Percentiles rank a stretch among this genome's conserved stretches.
phyloP scores from a whole-genome alignment of 108 stramenopile species.

The Seminavis robusta region DNA sequence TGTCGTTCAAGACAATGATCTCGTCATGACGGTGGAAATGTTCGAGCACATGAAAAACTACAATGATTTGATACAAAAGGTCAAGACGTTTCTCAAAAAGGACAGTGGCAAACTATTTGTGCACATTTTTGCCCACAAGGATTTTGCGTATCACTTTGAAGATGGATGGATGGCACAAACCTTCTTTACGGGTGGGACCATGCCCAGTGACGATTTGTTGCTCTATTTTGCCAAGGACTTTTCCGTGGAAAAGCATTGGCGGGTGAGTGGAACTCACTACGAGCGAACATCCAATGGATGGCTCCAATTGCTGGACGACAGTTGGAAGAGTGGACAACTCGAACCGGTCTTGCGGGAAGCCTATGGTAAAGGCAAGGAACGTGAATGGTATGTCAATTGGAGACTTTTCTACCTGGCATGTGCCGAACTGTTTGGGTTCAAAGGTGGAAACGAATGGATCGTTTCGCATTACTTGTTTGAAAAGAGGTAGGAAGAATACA shows the following conservation, averaged over 20 bases:
- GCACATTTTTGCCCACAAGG: conserved; percentile 93
- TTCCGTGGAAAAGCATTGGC: conserved; percentile 76
- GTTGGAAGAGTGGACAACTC: conserved; percentile 69
- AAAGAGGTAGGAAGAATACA: conserved; percentile 13
- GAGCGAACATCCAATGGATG: conserved; percentile 89
- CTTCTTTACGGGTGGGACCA: conserved; percentile 86
- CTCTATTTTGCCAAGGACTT: conserved; percentile 86
- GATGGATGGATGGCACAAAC: conserved; percentile 92
- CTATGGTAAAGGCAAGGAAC: conserved; percentile 79
- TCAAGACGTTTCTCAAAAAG: conserved; percentile 73
- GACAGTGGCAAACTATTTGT: conserved; percentile 83
- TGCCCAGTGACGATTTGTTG: conserved; percentile 92
- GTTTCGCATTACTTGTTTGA: conserved; percentile 85
- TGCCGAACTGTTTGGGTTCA: conserved; percentile 89
- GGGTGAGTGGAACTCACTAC: conserved; percentile 92
- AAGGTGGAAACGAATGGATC: conserved; percentile 88
- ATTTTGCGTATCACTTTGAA: conserved; percentile 89
- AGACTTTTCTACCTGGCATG: conserved; percentile 95
- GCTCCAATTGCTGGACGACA: conserved; percentile 81
- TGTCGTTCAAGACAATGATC: conserved; percentile 72
- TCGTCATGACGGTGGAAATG: conserved; percentile 91
- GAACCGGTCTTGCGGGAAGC: conserved; percentile 58
- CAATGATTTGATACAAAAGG: conserved; percentile 67
- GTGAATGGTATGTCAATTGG: conserved; percentile 90
- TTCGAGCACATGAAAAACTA: conserved; percentile 99